Base-by-base conservation (phyloP, 1,284 basidiomycete genomes). In the Ceratorhiza oryzae-sativae region DNA sequence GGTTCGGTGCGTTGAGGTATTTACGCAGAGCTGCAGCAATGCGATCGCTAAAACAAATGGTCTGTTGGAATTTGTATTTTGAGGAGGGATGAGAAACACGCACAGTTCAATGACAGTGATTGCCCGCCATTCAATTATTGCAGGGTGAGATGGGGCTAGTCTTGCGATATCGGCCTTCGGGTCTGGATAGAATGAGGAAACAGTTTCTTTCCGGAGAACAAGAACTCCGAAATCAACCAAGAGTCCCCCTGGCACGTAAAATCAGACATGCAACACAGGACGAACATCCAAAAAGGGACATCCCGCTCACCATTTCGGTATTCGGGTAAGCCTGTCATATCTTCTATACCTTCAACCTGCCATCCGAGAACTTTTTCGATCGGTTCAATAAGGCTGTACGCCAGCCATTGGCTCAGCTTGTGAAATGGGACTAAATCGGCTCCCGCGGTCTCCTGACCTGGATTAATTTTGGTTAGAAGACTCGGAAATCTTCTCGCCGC, bases 111-210 rank as follows among this genome's bases (percentile, higher is more conserved):
- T 91, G 45, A 98, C 92, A 0, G 96, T 98, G 84, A 97, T 86
- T 0, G 95, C 95, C 67, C 97, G 84, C 95, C 96, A 97, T 81
- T 98, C 96, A 48, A 98, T 89, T 65, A 98, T 90, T 3, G 94
- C 94, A 0, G 94, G 92, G 78, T 96, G 93, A 0, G 90, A 90
- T 0, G 93, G 86, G 15, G 84, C 80, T 45, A 92, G 82, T 51
- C 86, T 85, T 13, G 91, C 88, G 71, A 94, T 82, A 36, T 84
- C 80, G 23, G 88, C 82, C 41, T 81, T 79, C 0, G 83, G 76
- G 71, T 87, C 82, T 1, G 85, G 79, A 74, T 81, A 83, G 74
- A 80, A 77, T 8, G 79, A 80, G 2, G 79, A 76, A 32, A 78
- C 76, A 13, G 75, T 75, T 15, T 63, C 78, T 1, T 86, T 83